Conservation (phyloP, 1,284 basidiomycete genomes). For the Salmacisia buchloeana region DNA sequence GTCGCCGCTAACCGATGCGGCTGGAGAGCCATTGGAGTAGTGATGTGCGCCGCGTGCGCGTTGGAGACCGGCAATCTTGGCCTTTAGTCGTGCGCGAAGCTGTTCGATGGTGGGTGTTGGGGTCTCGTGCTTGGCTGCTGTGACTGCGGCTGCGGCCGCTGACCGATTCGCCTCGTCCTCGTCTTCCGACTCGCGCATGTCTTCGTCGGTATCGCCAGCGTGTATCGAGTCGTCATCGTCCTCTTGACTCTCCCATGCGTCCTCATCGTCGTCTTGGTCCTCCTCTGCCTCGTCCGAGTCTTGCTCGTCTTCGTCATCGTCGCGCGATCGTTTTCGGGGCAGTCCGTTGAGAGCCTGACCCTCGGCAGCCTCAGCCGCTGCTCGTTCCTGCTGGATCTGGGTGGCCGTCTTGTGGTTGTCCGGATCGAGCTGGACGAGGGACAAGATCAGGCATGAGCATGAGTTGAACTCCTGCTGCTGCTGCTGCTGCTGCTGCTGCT, state of each 20-base stretch:
- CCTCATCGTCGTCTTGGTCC: constrained; percentile 24
- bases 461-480: neutral
- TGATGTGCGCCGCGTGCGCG: constrained; percentile 24
- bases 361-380: constrained; percentile 20
- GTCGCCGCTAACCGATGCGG: neutral
- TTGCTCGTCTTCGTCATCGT: constrained; percentile 14
- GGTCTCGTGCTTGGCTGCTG: neutral
- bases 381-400: constrained; percentile 36
- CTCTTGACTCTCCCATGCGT: constrained; percentile 10
- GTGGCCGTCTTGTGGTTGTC: constrained; percentile 37
- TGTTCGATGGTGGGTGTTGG: constrained; percentile 8
- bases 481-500: too few relatives aligned
- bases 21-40: constrained; percentile 6
- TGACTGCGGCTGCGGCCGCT: neutral
- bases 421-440: constrained; percentile 29
- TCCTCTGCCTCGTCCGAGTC: constrained; percentile 26
- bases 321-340: neutral
- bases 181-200: constrained; percentile 23
- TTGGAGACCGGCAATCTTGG: constrained; percentile 39
- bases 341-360: constrained; percentile 10
- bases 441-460: neutral
- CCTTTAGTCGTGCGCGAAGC: constrained; percentile 35
- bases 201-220: constrained; percentile 13
- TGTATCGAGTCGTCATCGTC: constrained; percentile 21
- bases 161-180: constrained; percentile 11